Percentiles rank a stretch among this genome's conserved stretches.
Evolutionary conservation across 2,329 filamentous ascomycete genomes (phyloP).

Genomic region (Epichloe aotearoae): DNA sequence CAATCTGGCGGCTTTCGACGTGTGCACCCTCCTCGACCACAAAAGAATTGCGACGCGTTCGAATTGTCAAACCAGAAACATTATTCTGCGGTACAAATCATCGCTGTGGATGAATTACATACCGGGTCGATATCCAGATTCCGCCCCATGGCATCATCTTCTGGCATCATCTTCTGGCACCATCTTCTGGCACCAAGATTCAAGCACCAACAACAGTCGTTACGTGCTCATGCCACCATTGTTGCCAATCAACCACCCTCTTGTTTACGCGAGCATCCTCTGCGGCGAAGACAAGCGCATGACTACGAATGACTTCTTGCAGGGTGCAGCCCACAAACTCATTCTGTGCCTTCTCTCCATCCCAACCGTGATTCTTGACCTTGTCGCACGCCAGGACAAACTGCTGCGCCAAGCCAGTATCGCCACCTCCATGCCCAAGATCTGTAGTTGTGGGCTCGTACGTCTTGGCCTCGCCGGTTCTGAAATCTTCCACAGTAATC

Average conservation of each 20-base stretch:
- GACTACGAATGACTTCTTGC: conserved; percentile 78
- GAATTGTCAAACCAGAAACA: too few species aligned
- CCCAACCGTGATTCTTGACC: conserved; percentile 58
- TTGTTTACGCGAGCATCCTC: conserved; percentile 66
- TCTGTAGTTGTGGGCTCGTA: conserved; percentile 21
- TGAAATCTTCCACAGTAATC: conserved; percentile 58
- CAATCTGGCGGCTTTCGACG: too few species aligned
- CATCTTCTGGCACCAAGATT: too few species aligned
- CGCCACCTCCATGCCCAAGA: conserved; percentile 27
- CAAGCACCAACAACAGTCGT: conserved; percentile 1
- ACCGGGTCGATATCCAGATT: too few species aligned
- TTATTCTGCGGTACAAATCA: too few species aligned
- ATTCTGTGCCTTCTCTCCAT: conserved; percentile 57
- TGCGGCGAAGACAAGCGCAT: conserved; percentile 87
- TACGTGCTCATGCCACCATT: conserved; percentile 53
- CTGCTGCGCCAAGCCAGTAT: conserved; percentile 54
- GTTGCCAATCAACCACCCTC: conserved; percentile 59
- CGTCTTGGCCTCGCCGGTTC: conserved; percentile 20
- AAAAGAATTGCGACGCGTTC: too few species aligned
- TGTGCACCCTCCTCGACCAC: too few species aligned
- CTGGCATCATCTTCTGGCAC: too few species aligned
- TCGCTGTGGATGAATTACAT: too few species aligned
- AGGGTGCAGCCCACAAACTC: conserved; percentile 68
- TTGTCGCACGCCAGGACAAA: conserved; percentile 73
- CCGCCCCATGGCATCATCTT: too few species aligned